Percentiles rank a stretch among this genome's conserved stretches.
phyloP scores from a whole-genome alignment of 345 rosid species.

The Eucalyptus curtisii region DNA sequence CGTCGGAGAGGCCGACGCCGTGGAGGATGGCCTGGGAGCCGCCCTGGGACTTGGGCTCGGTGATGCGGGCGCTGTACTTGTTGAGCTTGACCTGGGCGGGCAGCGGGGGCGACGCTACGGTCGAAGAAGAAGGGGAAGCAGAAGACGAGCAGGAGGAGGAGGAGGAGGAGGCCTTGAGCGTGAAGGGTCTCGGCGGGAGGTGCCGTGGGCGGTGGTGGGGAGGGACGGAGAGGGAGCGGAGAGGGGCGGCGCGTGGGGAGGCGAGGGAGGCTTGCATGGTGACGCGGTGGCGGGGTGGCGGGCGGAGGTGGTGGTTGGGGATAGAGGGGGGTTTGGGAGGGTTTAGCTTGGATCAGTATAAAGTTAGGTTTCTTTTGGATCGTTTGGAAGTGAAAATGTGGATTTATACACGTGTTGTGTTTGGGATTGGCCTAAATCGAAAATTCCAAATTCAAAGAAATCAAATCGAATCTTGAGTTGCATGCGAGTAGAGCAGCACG shows the following conservation, averaged over 20 bases:
- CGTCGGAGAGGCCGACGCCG: conserved; percentile 87
- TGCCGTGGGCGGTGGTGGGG: background rate
- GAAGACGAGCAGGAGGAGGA: background rate
- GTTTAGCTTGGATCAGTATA: background rate
- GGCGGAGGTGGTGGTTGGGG: background rate
- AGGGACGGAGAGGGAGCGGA: background rate
- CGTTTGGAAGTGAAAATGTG: background rate
- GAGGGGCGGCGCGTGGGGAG: conserved; percentile 14
- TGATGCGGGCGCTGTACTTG: conserved; percentile 76
- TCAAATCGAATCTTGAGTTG: background rate
- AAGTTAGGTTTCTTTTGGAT: background rate
- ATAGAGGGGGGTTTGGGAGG: background rate
- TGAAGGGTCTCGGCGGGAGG: background rate
- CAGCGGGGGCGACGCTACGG: conserved; percentile 24
- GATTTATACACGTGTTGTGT: background rate
- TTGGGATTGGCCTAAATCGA: background rate
- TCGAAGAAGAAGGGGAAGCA: background rate
- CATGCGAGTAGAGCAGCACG: background rate
- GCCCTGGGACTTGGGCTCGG: conserved; percentile 95
- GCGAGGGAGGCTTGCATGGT: conserved; percentile 39
- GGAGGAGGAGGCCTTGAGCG: background rate
- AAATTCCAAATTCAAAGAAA: background rate
- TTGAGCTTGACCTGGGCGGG: conserved; percentile 36
- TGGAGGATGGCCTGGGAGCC: conserved; percentile 93
- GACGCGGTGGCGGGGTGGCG: conserved; percentile 13